Percentiles rank a stretch among this genome's conserved stretches.
Conservation (phyloP, 768 basidiomycete genomes). For the Porpolomopsis calyptriformis region DNA sequence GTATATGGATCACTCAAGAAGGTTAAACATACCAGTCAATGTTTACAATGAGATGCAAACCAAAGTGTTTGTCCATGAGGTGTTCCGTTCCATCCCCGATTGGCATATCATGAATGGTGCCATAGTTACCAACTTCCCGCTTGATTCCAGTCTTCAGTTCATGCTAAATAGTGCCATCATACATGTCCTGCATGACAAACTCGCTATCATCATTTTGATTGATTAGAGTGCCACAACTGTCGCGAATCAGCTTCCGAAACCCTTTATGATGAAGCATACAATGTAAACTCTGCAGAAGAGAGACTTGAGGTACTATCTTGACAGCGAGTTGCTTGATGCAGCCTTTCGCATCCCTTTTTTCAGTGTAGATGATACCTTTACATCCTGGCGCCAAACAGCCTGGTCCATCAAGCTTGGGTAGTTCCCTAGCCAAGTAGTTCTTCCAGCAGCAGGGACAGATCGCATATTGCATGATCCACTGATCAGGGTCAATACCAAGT, state of each 20-base stretch:
- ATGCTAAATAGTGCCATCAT: slow-evolving; percentile 14
- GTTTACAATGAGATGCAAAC: slow-evolving; percentile 19
- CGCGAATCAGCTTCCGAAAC: slow-evolving; percentile 7
- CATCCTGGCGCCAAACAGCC: slow-evolving; percentile 9
- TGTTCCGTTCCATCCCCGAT: not conserved
- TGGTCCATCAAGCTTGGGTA: slow-evolving; percentile 7
- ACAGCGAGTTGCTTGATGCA: slow-evolving; percentile 4
- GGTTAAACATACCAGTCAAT: slow-evolving; percentile 18
- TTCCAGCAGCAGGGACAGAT: slow-evolving; percentile 16
- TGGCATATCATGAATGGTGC: slow-evolving; percentile 10
- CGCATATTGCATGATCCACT: slow-evolving; percentile 15
- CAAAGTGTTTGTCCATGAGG: slow-evolving; percentile 11
- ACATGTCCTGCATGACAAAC: slow-evolving; percentile 17
- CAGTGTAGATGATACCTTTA: slow-evolving; percentile 9
- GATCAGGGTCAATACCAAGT: slow-evolving; percentile 18
- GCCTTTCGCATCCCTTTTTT: slow-evolving; percentile 6
- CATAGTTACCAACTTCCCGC: slow-evolving; percentile 12
- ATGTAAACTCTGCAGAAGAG: slow-evolving; percentile 15
- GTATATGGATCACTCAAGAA: slow-evolving; percentile 1
- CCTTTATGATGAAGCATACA: slow-evolving; percentile 13
- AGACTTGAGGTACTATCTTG: slow-evolving; percentile 13
- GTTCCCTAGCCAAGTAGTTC: slow-evolving; percentile 9
- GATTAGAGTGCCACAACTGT: slow-evolving; percentile 6
- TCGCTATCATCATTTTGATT: slow-evolving; percentile 13
- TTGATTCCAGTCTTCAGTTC: slow-evolving; percentile 6